These are phyloP conservation scores for Phlebiopsis gigantea DNA, from an alignment of 768 basidiomycete genomes.

Conservation along the genomic window DNA sequence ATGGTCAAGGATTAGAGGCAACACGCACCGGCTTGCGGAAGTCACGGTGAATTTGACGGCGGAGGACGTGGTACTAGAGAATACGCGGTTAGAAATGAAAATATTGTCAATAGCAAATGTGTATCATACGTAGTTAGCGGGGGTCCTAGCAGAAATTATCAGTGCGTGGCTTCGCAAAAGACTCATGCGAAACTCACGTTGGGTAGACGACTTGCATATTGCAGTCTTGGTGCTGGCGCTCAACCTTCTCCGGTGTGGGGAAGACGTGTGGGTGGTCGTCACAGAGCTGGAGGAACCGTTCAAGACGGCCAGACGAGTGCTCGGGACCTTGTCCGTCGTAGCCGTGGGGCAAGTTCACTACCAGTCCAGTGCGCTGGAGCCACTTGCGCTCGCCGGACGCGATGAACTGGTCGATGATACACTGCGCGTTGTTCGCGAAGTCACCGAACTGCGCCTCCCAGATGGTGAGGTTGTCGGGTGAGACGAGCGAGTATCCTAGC, in stretches of 20 bases:
- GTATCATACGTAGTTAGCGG: constrained; percentile 79
- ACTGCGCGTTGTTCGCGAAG: constrained; percentile 96
- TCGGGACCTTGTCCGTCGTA: constrained; percentile 99
- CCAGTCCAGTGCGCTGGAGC: constrained; percentile 89
- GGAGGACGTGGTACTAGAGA: constrained; percentile 86
- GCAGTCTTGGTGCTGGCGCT: constrained; percentile 96
- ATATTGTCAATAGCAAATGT: background rate
- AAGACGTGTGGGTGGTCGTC: constrained; percentile 93
- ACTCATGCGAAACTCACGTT: constrained; percentile 49
- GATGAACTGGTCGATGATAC: constrained; percentile 98
- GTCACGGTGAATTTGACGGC: constrained; percentile 94
- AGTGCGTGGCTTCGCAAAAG: background rate
- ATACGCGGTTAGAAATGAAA: constrained; percentile 10
- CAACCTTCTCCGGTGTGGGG: constrained; percentile 85
- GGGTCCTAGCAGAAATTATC: constrained; percentile 51
- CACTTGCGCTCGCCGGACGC: constrained; percentile 97
- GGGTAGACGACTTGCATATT: constrained; percentile 99
- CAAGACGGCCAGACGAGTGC: constrained; percentile 92
- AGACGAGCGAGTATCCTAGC: constrained; percentile 96
- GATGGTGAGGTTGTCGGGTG: constrained; percentile 85
- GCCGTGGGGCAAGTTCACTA: constrained; percentile 87
- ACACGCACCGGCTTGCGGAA: constrained; percentile 88
- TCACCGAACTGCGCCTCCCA: constrained; percentile 99
- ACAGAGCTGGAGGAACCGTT: constrained; percentile 96
- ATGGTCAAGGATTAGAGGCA: background rate